Evolutionary conservation across 352 stramenopile species (phyloP), one percentile per base, ranked within the genome.

Genomic region (Pythium monospermum): DNA sequence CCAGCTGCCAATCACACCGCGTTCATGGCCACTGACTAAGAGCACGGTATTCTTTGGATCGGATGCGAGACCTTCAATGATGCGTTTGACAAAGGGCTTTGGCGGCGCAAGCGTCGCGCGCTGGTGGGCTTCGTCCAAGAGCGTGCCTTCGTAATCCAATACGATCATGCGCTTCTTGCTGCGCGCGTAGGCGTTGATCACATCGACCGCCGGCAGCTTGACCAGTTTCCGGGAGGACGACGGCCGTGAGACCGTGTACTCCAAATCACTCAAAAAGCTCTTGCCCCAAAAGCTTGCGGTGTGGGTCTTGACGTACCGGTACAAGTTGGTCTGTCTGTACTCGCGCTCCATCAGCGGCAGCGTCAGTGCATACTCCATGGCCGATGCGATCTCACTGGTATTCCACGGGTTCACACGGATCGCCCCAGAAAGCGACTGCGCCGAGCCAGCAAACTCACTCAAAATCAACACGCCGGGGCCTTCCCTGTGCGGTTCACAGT

Each of bases 401-500:
- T 92, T 95, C 85, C 85, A 95, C 23, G 86, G 86, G 39, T 96
- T 96, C 12, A 95, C 77, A 25, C 83, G 80, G 33, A 96, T 91
- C 10, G 86, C 86, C n/a, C 84, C 84, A 1, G 73, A 91, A 33
- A 96, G 69, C 13, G 83, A 95, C 61, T 96, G 86, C 8, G 85
- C 83, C 56, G 73, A 91, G 16, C 86, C 86, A 12, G 86, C 85
- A 67, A 96, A 96, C 58, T 96, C 86, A 30, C 81, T 94, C 30
- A 96, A 59, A 39, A 96, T 79, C 12, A 96, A 57, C 16, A 94
- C 86, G 3, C 86, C 86, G 8, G 86, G 86, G 13, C 76, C 79
- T 66, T 81, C 72, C 1, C 76, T 71, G 43, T 68, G 71, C 6
- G 60, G 68, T n/a, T 78, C 67, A 39, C 73, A 84, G n/a, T 67